Evolutionary conservation across 2,329 filamentous ascomycete species (phyloP), one percentile per base, ranked within the genome.

Genomic region (Parasarocladium wereldwijsianum): DNA sequence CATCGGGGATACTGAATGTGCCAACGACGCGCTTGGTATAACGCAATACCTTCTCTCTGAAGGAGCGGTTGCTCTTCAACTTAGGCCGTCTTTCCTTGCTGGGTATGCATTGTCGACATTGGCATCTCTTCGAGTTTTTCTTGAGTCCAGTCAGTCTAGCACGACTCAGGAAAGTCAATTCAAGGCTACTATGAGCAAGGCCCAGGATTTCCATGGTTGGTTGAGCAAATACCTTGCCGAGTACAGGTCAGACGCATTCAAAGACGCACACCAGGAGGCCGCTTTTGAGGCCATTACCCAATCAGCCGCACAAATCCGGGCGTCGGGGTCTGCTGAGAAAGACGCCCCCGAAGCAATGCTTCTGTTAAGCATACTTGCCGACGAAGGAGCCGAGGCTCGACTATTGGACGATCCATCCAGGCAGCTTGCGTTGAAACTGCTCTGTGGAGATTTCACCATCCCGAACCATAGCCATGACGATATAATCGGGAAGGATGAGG

Each of bases 131-230:
- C 69, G 76, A 25, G 67, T 75, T 7, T 86, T 93, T 43, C 58
- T 92, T 11, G 69, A 75, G 24, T 78, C 76, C 2, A 73, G 70
- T 18, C 77, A 85, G 42, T 73, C 80, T 9, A 84, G 74, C 42
- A 87, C 79, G 4, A 87, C 82, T 0, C 83, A 93, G 42, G 82
- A 92, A 46, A 83, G 69, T 35, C 82, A 93, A 41, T 80, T 87
- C 48, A 68, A 69, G 38, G 67, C 69, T 5, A 93, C 84, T 1
- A 73, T 85, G 59, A 70, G 62, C 35, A 87, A 79, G 43, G 78
- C 83, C 6, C 66, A 76, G 36, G 55, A 51, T 2, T 96, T 98
- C 41, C 76, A 86, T 41, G 49, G 57, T 8, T 96, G 86, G 85
- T 70, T 96, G 29, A 66, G 68, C 7, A 58, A 66, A 26, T 85